Evolutionary conservation across 139 green algal species (phyloP).

Genomic region (Chlamydomonas sp.): DNA sequence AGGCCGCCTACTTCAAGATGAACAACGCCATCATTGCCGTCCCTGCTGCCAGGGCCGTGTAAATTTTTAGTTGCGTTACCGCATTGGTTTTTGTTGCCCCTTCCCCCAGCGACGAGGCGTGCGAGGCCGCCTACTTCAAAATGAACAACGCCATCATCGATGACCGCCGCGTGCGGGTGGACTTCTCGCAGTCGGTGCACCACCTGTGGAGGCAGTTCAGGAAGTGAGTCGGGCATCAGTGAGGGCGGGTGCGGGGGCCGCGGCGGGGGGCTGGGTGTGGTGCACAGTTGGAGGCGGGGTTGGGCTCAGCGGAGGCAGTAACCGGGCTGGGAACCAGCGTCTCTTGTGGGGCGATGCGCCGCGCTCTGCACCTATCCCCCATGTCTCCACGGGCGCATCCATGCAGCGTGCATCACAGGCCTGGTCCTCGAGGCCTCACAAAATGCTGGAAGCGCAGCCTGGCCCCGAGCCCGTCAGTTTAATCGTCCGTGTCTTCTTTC

Average conservation of each 20-base stretch:
- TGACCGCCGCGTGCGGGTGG: conserved; percentile 85
- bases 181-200: conserved; percentile 94
- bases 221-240: conserved; percentile 55
- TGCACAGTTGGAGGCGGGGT: not conserved
- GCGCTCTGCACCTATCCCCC: not conserved
- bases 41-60: not conserved
- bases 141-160: conserved; percentile 99
- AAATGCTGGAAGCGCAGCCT: not conserved
- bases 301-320: not conserved
- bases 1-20: conserved; percentile 99
- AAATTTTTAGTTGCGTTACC: not conserved
- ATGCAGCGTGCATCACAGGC: not conserved
- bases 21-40: conserved; percentile 99
- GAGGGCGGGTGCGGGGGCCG: not conserved
- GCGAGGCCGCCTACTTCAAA: conserved; percentile 97
- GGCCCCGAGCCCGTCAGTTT: not conserved
- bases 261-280: not conserved
- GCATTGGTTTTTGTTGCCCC: not conserved
- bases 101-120: conserved; percentile 68
- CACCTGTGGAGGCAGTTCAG: conserved; percentile 96
- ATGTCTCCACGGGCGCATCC: not conserved
- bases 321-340: no score
- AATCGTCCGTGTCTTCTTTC: not conserved
- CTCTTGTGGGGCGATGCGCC: not conserved
- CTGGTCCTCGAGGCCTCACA: no score